Base-by-base conservation (phyloP, 148 eudicot species). In the Euryodendron excelsum region DNA sequence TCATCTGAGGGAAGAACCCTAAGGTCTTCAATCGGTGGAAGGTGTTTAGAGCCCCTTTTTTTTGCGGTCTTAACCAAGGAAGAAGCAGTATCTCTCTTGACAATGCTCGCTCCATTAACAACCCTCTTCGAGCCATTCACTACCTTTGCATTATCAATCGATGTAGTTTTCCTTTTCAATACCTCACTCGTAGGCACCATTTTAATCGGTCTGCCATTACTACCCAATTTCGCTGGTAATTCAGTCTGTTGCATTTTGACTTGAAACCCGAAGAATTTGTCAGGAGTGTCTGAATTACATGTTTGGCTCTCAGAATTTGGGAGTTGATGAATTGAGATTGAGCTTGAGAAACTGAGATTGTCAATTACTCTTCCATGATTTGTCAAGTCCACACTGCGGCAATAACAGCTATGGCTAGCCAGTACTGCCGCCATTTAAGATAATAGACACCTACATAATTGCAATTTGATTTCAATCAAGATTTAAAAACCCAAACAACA, bases 1-100 rank as follows among this genome's bases (percentile, higher is more conserved):
- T 90, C 95, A 84, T 96, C 99, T 7, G 87, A 88, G 53, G 97
- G 95, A 77, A 96, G 85, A 82, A 90, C 90, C 83, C 86, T 93
- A 3, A 89, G 82, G 74, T 87, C 97, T 39, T 96, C 98, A 53
- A 89, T 66, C 8, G 93, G 99, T 9, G 95, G 99, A 75, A 93
- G 94, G 72, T 87, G 97, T 15, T 78, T 79, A 77, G 85, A 73
- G 65, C 78, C 82, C 36, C 18, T 41, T 75, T 78, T 45, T 77
- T 67, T 88, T 36, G 81, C 77, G 50, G 81, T 79, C 82, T 84
- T 86, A 61, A 85, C 83, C 80, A 84, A 60, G 41, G 85, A 45
- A 45, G 89, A 82, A 70, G 81, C 17, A 45, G 82, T 77, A 72
- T 77, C 84, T 78, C 75, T 85, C 86, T 86, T 92, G 64, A 92